Conservation (phyloP, 2,329 filamentous ascomycete species). For the Calonectria crousiana region DNA sequence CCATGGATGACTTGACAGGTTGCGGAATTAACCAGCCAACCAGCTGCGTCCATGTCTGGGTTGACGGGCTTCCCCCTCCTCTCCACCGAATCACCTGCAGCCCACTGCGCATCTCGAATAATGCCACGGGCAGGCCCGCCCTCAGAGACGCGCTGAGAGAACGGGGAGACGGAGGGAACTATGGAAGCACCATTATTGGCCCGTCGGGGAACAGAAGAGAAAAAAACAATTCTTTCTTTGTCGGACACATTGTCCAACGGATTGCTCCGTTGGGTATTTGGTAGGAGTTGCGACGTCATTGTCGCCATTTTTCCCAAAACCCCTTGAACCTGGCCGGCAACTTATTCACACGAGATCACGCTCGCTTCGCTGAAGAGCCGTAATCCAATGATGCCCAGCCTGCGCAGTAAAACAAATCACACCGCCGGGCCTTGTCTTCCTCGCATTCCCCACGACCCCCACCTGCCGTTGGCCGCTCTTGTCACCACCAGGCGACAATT, state of each 20-base stretch:
- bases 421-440: conserved; percentile 30
- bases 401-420: conserved; percentile 37
- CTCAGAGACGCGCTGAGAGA: conserved; percentile 21
- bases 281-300: conserved; percentile 29
- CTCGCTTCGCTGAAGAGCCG: background rate
- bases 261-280: background rate
- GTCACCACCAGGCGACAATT: conserved; percentile 32
- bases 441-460: conserved; percentile 41
- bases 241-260: conserved; percentile 4
- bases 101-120: conserved; percentile 28
- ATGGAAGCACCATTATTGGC: conserved; percentile 21
- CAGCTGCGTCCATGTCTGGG: background rate
- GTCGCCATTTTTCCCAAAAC: conserved; percentile 27
- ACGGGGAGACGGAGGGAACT: conserved; percentile 11
- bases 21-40: conserved; percentile 2
- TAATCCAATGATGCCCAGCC: conserved; percentile 23
- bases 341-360: background rate
- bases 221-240: background rate
- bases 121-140: conserved; percentile 32
- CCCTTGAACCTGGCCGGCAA: background rate
- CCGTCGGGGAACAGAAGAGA: background rate
- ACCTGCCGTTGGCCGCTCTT: conserved; percentile 30
- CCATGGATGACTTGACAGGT: conserved; percentile 1
- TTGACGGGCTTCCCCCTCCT: conserved; percentile 15
- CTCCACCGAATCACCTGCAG: conserved; percentile 41